A percentile compares a stretch with the other conserved stretches of the same genome.
Evolutionary conservation across 139 green algal species (phyloP).

Genomic region (Spirogloea muscicola): DNA sequence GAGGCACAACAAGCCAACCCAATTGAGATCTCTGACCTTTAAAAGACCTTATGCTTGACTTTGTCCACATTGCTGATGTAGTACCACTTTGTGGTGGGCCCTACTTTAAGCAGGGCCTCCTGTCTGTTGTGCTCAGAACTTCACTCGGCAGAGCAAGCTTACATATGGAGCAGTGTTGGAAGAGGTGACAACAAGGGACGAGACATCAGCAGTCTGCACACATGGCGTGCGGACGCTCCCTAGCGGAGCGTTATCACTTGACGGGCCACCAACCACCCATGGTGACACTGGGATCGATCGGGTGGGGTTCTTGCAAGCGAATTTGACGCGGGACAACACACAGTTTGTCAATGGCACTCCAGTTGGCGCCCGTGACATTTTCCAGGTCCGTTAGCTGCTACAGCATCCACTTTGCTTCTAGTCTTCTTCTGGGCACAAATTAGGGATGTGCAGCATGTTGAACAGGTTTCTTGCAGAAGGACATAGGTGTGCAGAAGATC

Average conservation of each 20-base stretch:
- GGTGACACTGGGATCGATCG: slow-evolving; percentile 71
- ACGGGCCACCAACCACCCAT: slow-evolving; percentile 84
- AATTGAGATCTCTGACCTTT: not conserved
- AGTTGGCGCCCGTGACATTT: slow-evolving; percentile 69
- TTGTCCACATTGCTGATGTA: no score
- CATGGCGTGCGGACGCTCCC: slow-evolving; percentile 30
- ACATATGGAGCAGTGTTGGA: slow-evolving; percentile 69
- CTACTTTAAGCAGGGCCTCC: not conserved
- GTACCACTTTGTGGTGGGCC: not conserved
- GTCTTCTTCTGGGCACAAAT: no score
- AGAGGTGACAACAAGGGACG: slow-evolving; percentile 69
- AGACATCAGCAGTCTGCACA: slow-evolving; percentile 55
- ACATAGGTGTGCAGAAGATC: no score
- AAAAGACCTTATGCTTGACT: no score
- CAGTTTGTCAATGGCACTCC: slow-evolving; percentile 68
- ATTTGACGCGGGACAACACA: slow-evolving; percentile 73
- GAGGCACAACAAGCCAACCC: not conserved
- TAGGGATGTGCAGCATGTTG: no score
- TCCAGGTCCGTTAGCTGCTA: slow-evolving; percentile 38
- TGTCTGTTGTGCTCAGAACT: not conserved
- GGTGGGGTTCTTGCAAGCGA: slow-evolving; percentile 60
- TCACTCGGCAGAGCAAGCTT: slow-evolving; percentile 48
- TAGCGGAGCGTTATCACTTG: slow-evolving; percentile 32
- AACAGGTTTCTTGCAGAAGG: no score
- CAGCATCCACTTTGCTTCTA: no score